Base-by-base conservation (phyloP, 768 basidiomycete genomes). In the Panellus pusillus region DNA sequence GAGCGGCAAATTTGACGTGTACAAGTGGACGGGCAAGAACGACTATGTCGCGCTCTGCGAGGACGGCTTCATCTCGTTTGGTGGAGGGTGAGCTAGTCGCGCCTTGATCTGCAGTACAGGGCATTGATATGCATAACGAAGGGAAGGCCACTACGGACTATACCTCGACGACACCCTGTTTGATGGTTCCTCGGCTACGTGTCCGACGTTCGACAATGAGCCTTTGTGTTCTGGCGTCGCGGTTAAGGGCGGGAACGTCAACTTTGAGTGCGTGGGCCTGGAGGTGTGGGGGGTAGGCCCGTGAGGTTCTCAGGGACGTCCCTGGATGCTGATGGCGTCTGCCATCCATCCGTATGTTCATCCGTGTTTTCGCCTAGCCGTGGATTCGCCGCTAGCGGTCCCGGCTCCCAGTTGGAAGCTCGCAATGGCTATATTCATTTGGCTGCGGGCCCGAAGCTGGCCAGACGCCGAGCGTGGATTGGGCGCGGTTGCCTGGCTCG, bases 11-110 rank as follows among this genome's bases (percentile, higher is more conserved):
- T 63, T 93, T 38, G 73, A 82, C 24, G 78, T 91, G 27, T 94
- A 80, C 73, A 83, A 78, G 44, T 90, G 90, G 85, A 95, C 94
- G 0, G 93, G 93, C 3, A 82, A 72, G 67, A 99, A 98, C 66
- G 86, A 87, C 48, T 98, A 98, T 63, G 87, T 97, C 37, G 85
- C 91, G 18, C 75, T 96, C 7, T 94, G 92, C 69, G 91, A 95
- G 63, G 71, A 80, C 0, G 82, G 79, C 14, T 92, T 80, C 60
- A 76, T 97, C 55, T 92, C 91, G 1, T 92, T 96, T 64, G 95
- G 94, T 12, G 95, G 95, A 61, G 95, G 95, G 93, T 93, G 57
- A 52, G 89, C 78, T 19, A 38, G 12, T 50, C 51, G 49, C 56
- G 32, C 15, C 17, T 52, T 49, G 14, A 7, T 31, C 48, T 31